phyloP scores from a whole-genome alignment of 75 land plant species.

The Chamaecyparis obtusa region DNA sequence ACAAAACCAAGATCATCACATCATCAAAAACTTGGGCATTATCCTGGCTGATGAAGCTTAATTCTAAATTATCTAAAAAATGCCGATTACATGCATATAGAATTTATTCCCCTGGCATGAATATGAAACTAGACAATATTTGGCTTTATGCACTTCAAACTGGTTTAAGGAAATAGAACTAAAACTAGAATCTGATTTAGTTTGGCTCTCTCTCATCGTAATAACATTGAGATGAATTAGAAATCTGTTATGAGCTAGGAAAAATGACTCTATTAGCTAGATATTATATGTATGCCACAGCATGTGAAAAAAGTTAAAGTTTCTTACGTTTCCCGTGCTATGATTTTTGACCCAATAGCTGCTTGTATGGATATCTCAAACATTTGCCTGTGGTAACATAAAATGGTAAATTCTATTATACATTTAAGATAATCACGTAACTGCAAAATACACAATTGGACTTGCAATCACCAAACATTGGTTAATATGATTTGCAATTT shows the following conservation, averaged over 20 bases:
- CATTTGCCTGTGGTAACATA: slow-evolving; percentile 77
- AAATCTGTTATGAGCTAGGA: neutral
- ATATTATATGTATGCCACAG: neutral
- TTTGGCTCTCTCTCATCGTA: neutral
- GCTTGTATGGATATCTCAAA: slow-evolving; percentile 98
- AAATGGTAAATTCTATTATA: neutral
- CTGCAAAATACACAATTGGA: neutral
- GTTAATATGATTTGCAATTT: neutral
- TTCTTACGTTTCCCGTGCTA: slow-evolving; percentile 98
- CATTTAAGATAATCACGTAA: neutral
- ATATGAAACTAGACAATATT: neutral
- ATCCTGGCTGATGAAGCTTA: neutral
- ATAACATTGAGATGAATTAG: neutral
- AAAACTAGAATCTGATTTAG: slow-evolving; percentile 10
- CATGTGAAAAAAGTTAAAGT: neutral
- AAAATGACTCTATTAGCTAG: neutral
- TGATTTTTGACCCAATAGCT: slow-evolving; percentile 88
- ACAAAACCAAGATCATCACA: neutral
- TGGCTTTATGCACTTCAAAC: neutral
- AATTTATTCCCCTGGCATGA: neutral
- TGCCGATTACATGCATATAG: neutral
- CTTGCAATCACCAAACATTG: neutral
- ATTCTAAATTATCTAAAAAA: slow-evolving; percentile 3
- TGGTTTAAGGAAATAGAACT: neutral
- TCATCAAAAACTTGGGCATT: neutral